Evolutionary conservation across 768 basidiomycete species (phyloP), one percentile per base, ranked within the genome.

Genomic region (Rhodotorula diobovata): DNA sequence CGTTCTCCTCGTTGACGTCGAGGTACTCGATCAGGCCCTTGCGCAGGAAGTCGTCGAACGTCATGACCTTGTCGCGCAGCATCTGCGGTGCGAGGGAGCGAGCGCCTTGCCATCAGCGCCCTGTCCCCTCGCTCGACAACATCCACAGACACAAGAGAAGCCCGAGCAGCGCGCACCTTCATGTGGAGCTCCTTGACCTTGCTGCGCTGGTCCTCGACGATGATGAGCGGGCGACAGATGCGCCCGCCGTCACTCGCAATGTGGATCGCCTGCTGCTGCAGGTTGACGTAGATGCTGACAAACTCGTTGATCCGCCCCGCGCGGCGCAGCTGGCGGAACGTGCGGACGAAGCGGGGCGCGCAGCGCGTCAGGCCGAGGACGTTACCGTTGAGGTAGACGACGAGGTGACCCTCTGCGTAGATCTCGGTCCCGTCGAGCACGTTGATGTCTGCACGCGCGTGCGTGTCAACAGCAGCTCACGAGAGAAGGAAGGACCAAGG

Each of bases 1-100:
- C 96, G 79, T 98, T 98, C 81, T 99, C 96, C 81, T 99, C 96
- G 80, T 99, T 99, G 64, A 97, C 94, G 79, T 98, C 96, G 51
- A 97, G 87, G 79, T 99, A 99, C 80, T 99, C 96, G 69, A 98
- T 92, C 23, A 99, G 85, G 41, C 96, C 96, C 72, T 88, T 87
- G 57, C 86, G 85, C 32, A 99, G 84, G 82, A 99, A 98, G 80
- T 94, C 93, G 80, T 99, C 95, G 78, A 99, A 99, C 9, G 87
- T 87, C 54, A 90, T 85, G 60, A 82, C 81, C 45, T 87, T 89
- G 76, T 86, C 85, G 80, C 94, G 94, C 66, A 98, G 85, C 79
- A 88, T 84, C 89, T 94, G 61, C 18, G 9, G 4, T 23, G 11
- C 4, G n/a, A 5, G 11, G 48, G 23, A 28, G 25, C 9, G 4